Percentiles rank a stretch among this genome's conserved stretches.
Evolutionary conservation across 2,329 filamentous ascomycete genomes (phyloP).

Genomic region (Massarina eburnea): DNA sequence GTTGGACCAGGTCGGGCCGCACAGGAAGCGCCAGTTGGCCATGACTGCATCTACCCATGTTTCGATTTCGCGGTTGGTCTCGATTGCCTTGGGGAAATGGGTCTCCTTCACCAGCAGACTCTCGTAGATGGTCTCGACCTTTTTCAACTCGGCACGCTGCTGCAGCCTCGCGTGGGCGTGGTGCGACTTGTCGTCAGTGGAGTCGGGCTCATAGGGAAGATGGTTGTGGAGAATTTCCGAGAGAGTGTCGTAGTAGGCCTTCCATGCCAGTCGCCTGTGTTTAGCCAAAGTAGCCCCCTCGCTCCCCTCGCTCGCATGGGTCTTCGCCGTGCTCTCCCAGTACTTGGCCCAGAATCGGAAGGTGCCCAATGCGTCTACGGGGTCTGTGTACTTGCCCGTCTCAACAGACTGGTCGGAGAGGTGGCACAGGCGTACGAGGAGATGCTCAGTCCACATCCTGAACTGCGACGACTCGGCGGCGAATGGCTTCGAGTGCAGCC

Average conservation of each 20-base stretch:
- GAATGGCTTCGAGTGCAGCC: constrained; percentile 59
- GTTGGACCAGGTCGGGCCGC: constrained; percentile 77
- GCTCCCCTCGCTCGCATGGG: constrained; percentile 5
- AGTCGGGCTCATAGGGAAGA: constrained; percentile 55
- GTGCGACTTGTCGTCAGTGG: constrained; percentile 24
- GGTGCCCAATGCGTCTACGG: constrained; percentile 45
- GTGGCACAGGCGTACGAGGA: constrained; percentile 74
- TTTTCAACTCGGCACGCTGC: constrained; percentile 75
- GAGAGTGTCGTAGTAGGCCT: constrained; percentile 77
- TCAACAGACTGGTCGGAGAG: constrained; percentile 62
- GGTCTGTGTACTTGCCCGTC: constrained; percentile 28
- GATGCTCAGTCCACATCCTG: constrained; percentile 75
- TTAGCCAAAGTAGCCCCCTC: constrained; percentile 23
- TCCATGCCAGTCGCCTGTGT: constrained; percentile 71
- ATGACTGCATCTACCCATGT: constrained; percentile 77
- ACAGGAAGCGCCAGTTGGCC: constrained; percentile 81
- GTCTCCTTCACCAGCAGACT: constrained; percentile 75
- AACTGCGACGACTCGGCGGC: constrained; percentile 58
- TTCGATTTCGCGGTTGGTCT: constrained; percentile 78
- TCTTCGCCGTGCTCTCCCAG: constrained; percentile 52
- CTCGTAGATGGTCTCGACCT: constrained; percentile 79
- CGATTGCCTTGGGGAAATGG: constrained; percentile 79
- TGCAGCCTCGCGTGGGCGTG: constrained; percentile 37
- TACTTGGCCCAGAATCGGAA: constrained; percentile 69
- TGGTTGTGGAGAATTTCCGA: constrained; percentile 73